Conservation (phyloP, 768 basidiomycete genomes). For the Suillus discolor region DNA sequence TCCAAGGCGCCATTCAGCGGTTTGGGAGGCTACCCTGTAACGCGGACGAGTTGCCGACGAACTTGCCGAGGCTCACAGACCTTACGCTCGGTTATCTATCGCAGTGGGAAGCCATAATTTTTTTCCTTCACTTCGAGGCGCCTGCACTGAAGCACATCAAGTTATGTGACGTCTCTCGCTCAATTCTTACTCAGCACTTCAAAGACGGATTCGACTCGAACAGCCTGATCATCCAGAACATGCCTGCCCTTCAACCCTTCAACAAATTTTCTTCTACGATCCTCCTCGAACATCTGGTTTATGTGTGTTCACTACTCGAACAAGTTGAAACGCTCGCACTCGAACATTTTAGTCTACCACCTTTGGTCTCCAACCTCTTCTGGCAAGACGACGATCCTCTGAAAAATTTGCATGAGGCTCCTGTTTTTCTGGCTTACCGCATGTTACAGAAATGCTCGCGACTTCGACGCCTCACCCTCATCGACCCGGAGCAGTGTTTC, state of each 20-base stretch:
- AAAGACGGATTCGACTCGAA: background rate
- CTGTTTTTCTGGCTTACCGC: background rate
- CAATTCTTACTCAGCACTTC: background rate
- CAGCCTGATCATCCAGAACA: background rate
- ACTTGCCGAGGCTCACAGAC: slow-evolving; percentile 9
- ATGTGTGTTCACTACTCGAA: background rate
- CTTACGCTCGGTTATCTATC: slow-evolving; percentile 9
- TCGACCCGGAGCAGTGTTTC: slow-evolving; percentile 1
- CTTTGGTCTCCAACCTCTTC: background rate
- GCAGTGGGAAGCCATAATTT: slow-evolving; percentile 9
- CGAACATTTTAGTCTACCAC: background rate
- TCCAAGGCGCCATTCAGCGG: slow-evolving; percentile 8
- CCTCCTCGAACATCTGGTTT: slow-evolving; percentile 7
- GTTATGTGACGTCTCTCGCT: slow-evolving; percentile 6
- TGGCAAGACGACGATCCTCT: background rate
- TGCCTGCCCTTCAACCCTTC: background rate
- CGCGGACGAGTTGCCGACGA: background rate
- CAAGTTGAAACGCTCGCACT: slow-evolving; percentile 10
- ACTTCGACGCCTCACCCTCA: slow-evolving; percentile 2
- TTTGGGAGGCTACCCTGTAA: background rate
- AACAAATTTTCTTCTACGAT: slow-evolving; percentile 2
- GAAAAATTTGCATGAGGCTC: background rate
- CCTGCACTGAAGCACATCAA: slow-evolving; percentile 12
- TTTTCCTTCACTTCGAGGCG: background rate
- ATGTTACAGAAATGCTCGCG: background rate